Conservation (phyloP, 768 basidiomycete species). For the Mycena amicta region DNA sequence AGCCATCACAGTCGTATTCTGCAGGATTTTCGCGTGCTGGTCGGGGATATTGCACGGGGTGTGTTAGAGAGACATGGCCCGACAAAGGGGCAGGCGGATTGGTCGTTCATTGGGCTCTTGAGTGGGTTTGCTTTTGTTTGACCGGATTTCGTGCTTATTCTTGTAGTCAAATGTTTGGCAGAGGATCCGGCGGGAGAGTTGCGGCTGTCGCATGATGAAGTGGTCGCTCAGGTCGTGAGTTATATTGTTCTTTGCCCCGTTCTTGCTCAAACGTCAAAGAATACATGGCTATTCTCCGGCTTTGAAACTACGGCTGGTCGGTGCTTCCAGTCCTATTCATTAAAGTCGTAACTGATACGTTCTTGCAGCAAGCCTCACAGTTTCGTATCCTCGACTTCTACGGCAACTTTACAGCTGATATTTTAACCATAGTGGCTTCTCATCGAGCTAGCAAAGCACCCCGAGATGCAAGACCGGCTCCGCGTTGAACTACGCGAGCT, state of each 20-base stretch:
- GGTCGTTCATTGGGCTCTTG: conserved; percentile 10
- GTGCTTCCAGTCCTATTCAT: too few relatives aligned
- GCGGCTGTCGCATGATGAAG: conserved; percentile 11
- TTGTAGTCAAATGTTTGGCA: conserved; percentile 15
- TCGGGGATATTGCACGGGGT: conserved; percentile 5
- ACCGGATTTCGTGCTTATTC: neutral
- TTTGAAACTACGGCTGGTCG: conserved; percentile 20
- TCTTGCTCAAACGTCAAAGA: neutral
- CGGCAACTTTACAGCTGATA: neutral
- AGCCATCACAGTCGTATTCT: conserved; percentile 17
- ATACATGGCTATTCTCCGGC: conserved; percentile 19
- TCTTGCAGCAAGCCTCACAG: conserved; percentile 11
- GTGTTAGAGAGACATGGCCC: conserved; percentile 1
- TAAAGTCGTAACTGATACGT: too few relatives aligned
- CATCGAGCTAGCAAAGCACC: conserved; percentile 34
- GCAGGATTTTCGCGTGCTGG: conserved; percentile 1
- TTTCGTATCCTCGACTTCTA: neutral
- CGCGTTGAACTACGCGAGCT: conserved; percentile 30
- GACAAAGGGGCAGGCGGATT: neutral
- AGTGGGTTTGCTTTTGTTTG: conserved; percentile 1
- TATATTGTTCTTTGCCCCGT: neutral
- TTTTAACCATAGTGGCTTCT: conserved; percentile 38
- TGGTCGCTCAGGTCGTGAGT: conserved; percentile 10
- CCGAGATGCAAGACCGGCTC: conserved; percentile 31
- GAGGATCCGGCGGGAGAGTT: conserved; percentile 16